Evolutionary conservation across 116 monocot species (phyloP).

Genomic region (Trichopus zeylanicus): DNA sequence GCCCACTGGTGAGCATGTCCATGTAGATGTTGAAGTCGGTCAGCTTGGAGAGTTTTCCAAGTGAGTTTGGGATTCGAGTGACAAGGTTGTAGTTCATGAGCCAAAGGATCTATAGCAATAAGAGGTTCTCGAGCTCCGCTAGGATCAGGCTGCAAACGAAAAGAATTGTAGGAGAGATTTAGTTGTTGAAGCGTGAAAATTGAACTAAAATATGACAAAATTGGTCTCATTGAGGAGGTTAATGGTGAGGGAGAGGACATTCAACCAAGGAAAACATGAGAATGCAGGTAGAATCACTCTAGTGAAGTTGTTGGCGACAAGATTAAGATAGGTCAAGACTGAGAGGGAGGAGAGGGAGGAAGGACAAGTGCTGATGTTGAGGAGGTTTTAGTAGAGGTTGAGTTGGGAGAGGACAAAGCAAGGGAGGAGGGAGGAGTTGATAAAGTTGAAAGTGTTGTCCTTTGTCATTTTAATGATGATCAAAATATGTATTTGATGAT

Average conservation of each 20-base stretch:
- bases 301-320: constrained; percentile 40
- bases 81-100: not conserved
- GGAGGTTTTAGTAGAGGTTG: constrained; percentile 51
- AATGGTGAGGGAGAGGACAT: constrained; percentile 35
- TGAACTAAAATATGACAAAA: constrained; percentile 45
- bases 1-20: constrained; percentile 15
- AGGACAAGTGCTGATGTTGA: constrained; percentile 49
- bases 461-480: too few species aligned
- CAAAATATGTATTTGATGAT: too few species aligned
- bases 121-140: not conserved
- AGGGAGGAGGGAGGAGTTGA: constrained; percentile 37
- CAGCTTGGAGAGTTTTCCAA: not conserved
- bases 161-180: constrained; percentile 58
- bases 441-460: constrained; percentile 37
- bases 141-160: constrained; percentile 20
- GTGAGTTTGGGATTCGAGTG: not conserved
- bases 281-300: constrained; percentile 36
- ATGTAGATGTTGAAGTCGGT: not conserved
- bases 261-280: constrained; percentile 20
- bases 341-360: constrained; percentile 32
- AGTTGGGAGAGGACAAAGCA: constrained; percentile 39
- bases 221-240: constrained; percentile 37
- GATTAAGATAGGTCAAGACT: constrained; percentile 30
- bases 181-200: constrained; percentile 43
- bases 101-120: not conserved